Base-by-base conservation (phyloP, 441 rosid genomes). In the Bruguiera hainesii region DNA sequence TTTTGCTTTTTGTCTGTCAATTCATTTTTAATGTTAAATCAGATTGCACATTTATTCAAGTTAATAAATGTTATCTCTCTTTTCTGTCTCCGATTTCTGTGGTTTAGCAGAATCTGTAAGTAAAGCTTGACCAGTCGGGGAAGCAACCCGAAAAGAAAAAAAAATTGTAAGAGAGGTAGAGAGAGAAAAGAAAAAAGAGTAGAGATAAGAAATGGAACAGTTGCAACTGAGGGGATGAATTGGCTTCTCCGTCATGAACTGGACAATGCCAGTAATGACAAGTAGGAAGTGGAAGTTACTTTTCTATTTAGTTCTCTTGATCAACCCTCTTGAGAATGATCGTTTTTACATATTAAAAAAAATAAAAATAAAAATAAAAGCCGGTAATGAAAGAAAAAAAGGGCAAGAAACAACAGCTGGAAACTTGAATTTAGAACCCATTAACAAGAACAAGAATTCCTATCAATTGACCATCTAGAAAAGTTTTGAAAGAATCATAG, bases 1-100 rank as follows among this genome's bases (percentile, higher is more conserved):
- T 26, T 55, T 26, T 55, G 29, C 42, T 56, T 65, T 20, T 57
- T 31, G 61, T 30, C 20, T 42, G 39, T 35, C 21, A 60, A 67
- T 67, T 77, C 65, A 70, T 60, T 77, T 61, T 76, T 63, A 66
- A 66, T 60, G 65, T 64, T 75, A 72, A 70, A 11, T 61, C 61
- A 68, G 51, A 62, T 23, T 57, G 56, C 61, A 52, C 52, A 29
- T 69, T 75, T 67, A 68, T 69, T 60, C 64, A 57, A 67, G 73
- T 79, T 65, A 75, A 71, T 72, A 49, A 68, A 74, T 61, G 29
- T 51, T 16, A 42, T 50, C 5, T 62, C 35, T 42, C 16, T 42
- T 60, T 5, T 35, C 62, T 67, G 56, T 8, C 53, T 33, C 62
- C 59, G 33, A 62, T 71, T 56, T 16, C 66, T 21, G 62, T 64